These are phyloP conservation scores for Fusarium brevicatenulatum DNA, from an alignment of 2,329 filamentous ascomycete species.

Conservation along the genomic window DNA sequence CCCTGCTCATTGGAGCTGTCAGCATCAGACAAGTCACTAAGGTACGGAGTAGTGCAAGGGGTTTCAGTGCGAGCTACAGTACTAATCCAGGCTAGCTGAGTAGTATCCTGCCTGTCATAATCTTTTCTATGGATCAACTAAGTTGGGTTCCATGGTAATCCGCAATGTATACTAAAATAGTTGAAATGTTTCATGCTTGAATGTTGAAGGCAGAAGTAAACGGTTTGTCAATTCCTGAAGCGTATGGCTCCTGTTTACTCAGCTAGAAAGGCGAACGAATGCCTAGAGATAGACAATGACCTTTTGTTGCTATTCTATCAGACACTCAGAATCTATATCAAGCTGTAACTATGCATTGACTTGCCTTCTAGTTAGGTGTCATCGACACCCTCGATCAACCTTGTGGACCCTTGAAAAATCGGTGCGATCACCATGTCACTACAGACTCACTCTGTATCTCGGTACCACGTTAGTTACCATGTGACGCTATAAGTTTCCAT, in stretches of 20 bases:
- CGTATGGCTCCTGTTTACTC: background rate
- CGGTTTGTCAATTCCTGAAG: background rate
- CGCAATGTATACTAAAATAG: conserved; percentile 19
- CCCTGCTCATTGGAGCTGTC: conserved; percentile 18
- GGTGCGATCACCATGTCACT: background rate
- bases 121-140: background rate
- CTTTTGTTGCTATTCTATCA: background rate
- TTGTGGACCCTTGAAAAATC: conserved; percentile 5
- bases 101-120: background rate
- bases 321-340: conserved; percentile 1
- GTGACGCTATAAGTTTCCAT: background rate
- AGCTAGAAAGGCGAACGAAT: background rate
- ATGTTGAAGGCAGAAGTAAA: background rate
- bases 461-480: background rate
- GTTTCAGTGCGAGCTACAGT: background rate
- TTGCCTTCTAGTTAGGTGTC: background rate
- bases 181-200: background rate
- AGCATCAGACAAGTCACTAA: background rate
- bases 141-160: background rate
- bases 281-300: background rate
- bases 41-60: background rate
- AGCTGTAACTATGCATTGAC: conserved; percentile 18
- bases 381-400: conserved; percentile 12
- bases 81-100: too few relatives aligned
- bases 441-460: background rate